Base-by-base conservation (phyloP, 768 basidiomycete species). In the Crepidotus variabilis region DNA sequence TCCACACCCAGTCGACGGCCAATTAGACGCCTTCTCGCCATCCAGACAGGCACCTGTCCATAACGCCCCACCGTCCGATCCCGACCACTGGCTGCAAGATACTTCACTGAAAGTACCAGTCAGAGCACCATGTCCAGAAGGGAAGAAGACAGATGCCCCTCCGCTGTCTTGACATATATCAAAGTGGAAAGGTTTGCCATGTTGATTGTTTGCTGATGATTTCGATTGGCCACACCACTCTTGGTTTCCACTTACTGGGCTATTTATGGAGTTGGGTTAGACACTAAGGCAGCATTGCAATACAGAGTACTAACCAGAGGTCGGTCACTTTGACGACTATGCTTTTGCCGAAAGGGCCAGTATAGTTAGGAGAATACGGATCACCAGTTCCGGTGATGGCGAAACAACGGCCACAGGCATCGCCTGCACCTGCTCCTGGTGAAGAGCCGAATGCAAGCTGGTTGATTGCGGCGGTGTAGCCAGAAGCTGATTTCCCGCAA, bases 321-420 rank as follows among this genome's bases (percentile, higher is more conserved):
- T 76, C 75, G 2, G 75, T 75, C 34, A 75, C 74, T 65, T 82
- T 85, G 13, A 85, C 83, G 36, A 86, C 72, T 54, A 85, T 78
- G 28, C 74, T 71, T 32, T 80, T 61, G 28, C 28, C 28, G 71
- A 82, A 83, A 14, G 82, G 80, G 9, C 81, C 82, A 14, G 71
- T 65, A 66, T 61, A 83, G 0, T 69, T 55, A 1, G 81, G 80
- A 21, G 80, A 78, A 70, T 69, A 84, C 18, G 84, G 83, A 64
- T 84, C 82, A 9, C 64, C 57, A 14, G 65, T 72, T 36, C 75
- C 81, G 1, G 82, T 81, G 54, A 85, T 49, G 18, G 74, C 67
- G 64, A 86, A 85, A 72, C 84, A 85, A 35, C 83, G 79, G 13
- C 83, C 84, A 58, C 83, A 86, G 9, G 80, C 84, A 66, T 83